A percentile compares a stretch with the other conserved stretches of the same genome.
These are phyloP conservation scores for Chalciporus piperatus DNA, from an alignment of 768 basidiomycete genomes.

Conservation along the genomic window DNA sequence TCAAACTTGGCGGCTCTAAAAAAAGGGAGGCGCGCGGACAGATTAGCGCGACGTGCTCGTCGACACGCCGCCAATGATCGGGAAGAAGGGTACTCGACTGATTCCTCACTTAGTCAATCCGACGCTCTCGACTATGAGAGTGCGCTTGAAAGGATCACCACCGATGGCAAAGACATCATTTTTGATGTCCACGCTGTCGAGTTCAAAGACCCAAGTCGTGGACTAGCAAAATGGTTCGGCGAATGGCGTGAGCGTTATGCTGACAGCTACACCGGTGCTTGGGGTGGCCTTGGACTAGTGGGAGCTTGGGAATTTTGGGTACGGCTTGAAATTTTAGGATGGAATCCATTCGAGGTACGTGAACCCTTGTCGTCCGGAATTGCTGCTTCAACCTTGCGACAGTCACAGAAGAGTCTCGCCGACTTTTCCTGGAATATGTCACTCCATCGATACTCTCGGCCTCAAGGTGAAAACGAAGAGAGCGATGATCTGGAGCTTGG, in stretches of 20 bases:
- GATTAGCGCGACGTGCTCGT: constrained; percentile 51
- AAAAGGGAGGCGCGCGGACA: constrained; percentile 56
- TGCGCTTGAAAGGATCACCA: constrained; percentile 55
- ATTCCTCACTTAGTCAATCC: constrained; percentile 62
- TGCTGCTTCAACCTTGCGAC: constrained; percentile 4
- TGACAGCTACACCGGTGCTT: constrained; percentile 85
- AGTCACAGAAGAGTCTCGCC: constrained; percentile 62
- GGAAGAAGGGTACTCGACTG: constrained; percentile 89
- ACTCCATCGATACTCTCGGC: constrained; percentile 68
- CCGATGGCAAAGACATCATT: constrained; percentile 56
- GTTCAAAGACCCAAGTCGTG: constrained; percentile 76
- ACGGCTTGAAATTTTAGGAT: constrained; percentile 80
- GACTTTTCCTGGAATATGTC: constrained; percentile 82
- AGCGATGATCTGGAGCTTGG: constrained; percentile 61
- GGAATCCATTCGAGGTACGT: constrained; percentile 82
- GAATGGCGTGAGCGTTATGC: constrained; percentile 74
- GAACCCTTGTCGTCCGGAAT: background rate
- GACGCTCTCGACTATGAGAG: constrained; percentile 68
- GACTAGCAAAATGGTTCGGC: constrained; percentile 61
- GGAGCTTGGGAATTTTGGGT: constrained; percentile 95
- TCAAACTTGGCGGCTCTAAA: constrained; percentile 45
- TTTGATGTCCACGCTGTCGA: constrained; percentile 82
- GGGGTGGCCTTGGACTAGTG: constrained; percentile 84
- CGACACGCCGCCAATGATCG: constrained; percentile 36
- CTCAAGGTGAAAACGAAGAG: constrained; percentile 41